These are phyloP conservation scores for Kodamaea kakaduensis DNA, from an alignment of 805 yeast genomes.

Conservation along the genomic window DNA sequence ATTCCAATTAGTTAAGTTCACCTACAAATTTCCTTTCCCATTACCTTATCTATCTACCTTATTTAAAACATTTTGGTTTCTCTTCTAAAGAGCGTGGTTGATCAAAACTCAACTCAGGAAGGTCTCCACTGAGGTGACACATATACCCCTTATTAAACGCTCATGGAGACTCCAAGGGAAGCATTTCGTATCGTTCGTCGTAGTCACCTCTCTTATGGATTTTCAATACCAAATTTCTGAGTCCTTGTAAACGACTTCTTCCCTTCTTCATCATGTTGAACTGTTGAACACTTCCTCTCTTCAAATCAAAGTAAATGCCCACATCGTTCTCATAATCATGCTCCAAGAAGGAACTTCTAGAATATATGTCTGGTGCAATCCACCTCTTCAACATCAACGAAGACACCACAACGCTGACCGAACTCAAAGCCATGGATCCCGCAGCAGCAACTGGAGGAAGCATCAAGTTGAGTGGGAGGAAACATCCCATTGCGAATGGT, in stretches of 20 bases:
- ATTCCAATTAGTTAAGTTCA: too few species aligned
- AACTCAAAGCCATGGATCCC: constrained; percentile 88
- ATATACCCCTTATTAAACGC: too few species aligned
- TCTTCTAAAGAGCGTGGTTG: too few species aligned
- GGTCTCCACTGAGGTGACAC: too few species aligned
- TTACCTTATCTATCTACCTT: too few species aligned
- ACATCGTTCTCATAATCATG: constrained; percentile 20
- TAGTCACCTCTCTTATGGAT: constrained; percentile 1
- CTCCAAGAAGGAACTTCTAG: constrained; percentile 8
- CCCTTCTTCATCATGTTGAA: constrained; percentile 17
- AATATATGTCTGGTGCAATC: constrained; percentile 34
- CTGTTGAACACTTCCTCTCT: constrained; percentile 21
- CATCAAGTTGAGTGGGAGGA: constrained; percentile 69
- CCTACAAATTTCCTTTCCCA: too few species aligned
- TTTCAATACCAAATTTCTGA: constrained; percentile 2
- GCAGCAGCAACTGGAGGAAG: constrained; percentile 89
- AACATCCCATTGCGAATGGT: constrained; percentile 92
- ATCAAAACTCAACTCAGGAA: too few species aligned
- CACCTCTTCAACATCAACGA: constrained; percentile 71
- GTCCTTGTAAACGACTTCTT: constrained; percentile 3
- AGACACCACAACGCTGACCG: constrained; percentile 81
- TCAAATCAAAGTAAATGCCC: constrained; percentile 22
- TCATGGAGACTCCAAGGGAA: constrained; percentile 7
- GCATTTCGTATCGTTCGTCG: constrained; percentile 10
- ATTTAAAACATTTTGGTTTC: too few species aligned